Conservation (phyloP, 331 rosid species). For the Malus hybrid region DNA sequence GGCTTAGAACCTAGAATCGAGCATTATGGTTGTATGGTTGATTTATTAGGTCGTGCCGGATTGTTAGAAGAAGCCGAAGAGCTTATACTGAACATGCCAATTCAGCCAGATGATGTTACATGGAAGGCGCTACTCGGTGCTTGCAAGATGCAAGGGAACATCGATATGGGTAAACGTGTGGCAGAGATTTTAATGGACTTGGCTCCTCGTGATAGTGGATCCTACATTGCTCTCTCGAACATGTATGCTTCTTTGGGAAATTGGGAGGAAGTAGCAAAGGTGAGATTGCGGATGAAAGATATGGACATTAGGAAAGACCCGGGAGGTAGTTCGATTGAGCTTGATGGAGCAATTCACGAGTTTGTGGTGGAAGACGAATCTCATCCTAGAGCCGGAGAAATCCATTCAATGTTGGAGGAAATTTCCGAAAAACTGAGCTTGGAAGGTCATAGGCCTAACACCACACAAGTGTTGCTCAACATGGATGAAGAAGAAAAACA, state of each 20-base stretch:
- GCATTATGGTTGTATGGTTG: conserved; percentile 73
- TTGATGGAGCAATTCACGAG: conserved; percentile 46
- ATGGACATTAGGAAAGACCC: conserved; percentile 55
- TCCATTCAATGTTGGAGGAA: conserved; percentile 44
- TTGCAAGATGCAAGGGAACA: conserved; percentile 43
- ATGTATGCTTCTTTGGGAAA: conserved; percentile 46
- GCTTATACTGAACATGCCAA: conserved; percentile 41
- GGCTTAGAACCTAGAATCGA: conserved; percentile 52
- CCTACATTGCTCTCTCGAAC: conserved; percentile 62
- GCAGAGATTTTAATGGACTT: conserved; percentile 36
- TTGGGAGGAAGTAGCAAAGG: conserved; percentile 53
- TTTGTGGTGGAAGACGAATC: conserved; percentile 61
- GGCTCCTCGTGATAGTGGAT: conserved; percentile 48
- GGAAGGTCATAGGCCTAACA: conserved; percentile 42
- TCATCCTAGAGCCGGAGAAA: conserved; percentile 47
- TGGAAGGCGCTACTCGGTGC: conserved; percentile 73
- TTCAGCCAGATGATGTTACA: conserved; percentile 46
- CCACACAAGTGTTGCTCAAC: conserved; percentile 57
- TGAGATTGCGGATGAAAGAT: conserved; percentile 52
- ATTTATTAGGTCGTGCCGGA: conserved; percentile 61
- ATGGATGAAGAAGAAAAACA: conserved; percentile 50
- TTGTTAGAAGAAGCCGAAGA: conserved; percentile 50
- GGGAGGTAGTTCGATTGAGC: conserved; percentile 64
- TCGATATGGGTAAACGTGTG: conserved; percentile 34
- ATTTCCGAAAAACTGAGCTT: conserved; percentile 36